A percentile compares a stretch with the other conserved stretches of the same genome.
Evolutionary conservation across 2,329 filamentous ascomycete genomes (phyloP).

Genomic region (Claviceps paspali): DNA sequence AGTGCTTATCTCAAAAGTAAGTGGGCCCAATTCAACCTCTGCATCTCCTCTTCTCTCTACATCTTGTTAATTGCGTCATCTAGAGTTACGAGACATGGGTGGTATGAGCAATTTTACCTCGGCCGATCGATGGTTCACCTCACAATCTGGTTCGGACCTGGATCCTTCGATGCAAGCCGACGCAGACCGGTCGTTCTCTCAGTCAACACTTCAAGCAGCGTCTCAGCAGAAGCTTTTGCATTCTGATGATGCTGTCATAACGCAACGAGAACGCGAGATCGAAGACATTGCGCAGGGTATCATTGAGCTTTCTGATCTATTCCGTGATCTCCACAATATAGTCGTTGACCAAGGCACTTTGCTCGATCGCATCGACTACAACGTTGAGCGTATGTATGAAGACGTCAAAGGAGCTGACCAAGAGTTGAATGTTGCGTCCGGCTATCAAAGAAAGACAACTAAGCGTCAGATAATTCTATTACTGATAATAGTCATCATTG

Average conservation of each 20-base stretch:
- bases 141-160: constrained; percentile 41
- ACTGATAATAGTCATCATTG: constrained; percentile 69
- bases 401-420: constrained; percentile 89
- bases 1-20: constrained; percentile 88
- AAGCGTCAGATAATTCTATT: constrained; percentile 89
- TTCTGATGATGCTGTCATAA: constrained; percentile 70
- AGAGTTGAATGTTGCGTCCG: constrained; percentile 75
- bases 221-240: constrained; percentile 50
- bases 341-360: constrained; percentile 85
- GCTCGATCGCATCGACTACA: constrained; percentile 93
- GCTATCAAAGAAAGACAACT: constrained; percentile 74
- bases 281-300: constrained; percentile 97
- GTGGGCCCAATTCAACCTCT: constrained; percentile 7
- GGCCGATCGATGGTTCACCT: constrained; percentile 37
- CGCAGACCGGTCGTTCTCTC: constrained; percentile 81
- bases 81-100: constrained; percentile 61
- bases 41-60: neutral
- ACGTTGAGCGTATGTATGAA: constrained; percentile 86
- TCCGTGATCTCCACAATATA: constrained; percentile 92
- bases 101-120: constrained; percentile 36
- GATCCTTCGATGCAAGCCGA: constrained; percentile 85
- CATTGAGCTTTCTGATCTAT: constrained; percentile 91
- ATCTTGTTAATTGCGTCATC: neutral
- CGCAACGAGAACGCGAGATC: constrained; percentile 89
- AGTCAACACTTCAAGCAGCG: constrained; percentile 73